Evolutionary conservation across 2,329 filamentous ascomycete species (phyloP).

Genomic region (Trichoderma atrobrunneum): DNA sequence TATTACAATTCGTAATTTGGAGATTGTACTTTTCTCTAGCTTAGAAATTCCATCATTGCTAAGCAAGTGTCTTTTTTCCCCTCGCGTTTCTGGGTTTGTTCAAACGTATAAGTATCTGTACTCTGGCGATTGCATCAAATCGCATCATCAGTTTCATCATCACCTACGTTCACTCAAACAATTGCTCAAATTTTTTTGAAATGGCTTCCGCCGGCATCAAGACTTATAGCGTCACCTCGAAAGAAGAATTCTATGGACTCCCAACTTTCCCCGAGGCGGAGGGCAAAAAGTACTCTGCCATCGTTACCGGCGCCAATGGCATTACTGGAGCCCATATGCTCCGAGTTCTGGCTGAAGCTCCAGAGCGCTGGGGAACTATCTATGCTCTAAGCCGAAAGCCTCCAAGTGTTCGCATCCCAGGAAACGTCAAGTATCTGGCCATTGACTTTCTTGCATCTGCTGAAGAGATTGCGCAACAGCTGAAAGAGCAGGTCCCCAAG

Average conservation of each 20-base stretch:
- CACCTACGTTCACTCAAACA: neutral
- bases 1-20: neutral
- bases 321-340: slow-evolving; percentile 16
- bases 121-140: neutral
- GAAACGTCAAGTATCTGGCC: neutral
- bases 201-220: neutral
- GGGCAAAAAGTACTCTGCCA: slow-evolving; percentile 11
- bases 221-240: neutral
- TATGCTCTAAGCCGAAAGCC: slow-evolving; percentile 15
- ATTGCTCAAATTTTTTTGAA: no score
- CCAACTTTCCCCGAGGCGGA: slow-evolving; percentile 5
- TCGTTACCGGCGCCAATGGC: slow-evolving; percentile 21
- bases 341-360: neutral
- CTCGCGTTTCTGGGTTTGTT: rapidly evolving
- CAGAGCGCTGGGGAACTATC: slow-evolving; percentile 16
- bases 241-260: slow-evolving; percentile 1
- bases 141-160: neutral
- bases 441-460: slow-evolving; percentile 3
- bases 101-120: neutral
- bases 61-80: neutral
- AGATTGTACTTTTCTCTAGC: neutral
- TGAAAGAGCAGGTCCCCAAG: neutral
- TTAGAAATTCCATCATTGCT: neutral
- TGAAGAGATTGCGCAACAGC: neutral
- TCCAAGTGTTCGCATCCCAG: neutral